Evolutionary conservation across 345 rosid genomes (phyloP).

Genomic region (Aurinia saxatilis): DNA sequence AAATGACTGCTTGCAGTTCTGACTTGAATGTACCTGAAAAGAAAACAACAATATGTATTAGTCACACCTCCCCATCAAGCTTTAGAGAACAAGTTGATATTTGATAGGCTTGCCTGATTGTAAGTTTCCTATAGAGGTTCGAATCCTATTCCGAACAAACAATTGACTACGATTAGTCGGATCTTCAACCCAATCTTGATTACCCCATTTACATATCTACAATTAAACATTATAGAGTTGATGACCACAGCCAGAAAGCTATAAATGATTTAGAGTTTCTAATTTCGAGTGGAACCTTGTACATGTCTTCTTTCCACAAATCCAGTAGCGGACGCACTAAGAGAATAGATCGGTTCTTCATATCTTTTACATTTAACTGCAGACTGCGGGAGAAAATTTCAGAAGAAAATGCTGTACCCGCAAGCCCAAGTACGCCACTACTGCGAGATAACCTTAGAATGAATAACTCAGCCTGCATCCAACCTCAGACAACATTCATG

Average conservation of each 20-base stretch:
- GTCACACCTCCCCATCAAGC: neutral
- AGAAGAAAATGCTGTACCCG: conserved; percentile 77
- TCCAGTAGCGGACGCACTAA: conserved; percentile 74
- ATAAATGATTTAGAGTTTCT: neutral
- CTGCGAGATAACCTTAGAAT: conserved; percentile 81
- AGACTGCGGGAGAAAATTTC: conserved; percentile 42
- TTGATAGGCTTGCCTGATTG: conserved; percentile 50
- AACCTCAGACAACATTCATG: conserved; percentile 20
- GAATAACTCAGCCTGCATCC: conserved; percentile 81
- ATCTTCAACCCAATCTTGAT: conserved; percentile 75
- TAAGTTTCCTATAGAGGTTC: conserved; percentile 49
- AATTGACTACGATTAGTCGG: conserved; percentile 67
- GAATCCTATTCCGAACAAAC: conserved; percentile 82
- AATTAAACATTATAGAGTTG: neutral
- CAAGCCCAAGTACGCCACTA: conserved; percentile 95
- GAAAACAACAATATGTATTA: conserved; percentile 3
- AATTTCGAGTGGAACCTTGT: conserved; percentile 42
- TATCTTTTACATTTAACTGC: conserved; percentile 26
- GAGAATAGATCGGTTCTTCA: conserved; percentile 43
- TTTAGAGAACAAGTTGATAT: neutral
- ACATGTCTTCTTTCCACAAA: conserved; percentile 73
- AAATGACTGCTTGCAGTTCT: conserved; percentile 59
- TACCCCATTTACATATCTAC: conserved; percentile 60
- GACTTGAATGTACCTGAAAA: conserved; percentile 49
- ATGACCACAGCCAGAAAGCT: conserved; percentile 1